Evolutionary conservation across 805 yeast genomes (phyloP), one percentile per base, ranked within the genome.

Genomic region (Candida quercuum): DNA sequence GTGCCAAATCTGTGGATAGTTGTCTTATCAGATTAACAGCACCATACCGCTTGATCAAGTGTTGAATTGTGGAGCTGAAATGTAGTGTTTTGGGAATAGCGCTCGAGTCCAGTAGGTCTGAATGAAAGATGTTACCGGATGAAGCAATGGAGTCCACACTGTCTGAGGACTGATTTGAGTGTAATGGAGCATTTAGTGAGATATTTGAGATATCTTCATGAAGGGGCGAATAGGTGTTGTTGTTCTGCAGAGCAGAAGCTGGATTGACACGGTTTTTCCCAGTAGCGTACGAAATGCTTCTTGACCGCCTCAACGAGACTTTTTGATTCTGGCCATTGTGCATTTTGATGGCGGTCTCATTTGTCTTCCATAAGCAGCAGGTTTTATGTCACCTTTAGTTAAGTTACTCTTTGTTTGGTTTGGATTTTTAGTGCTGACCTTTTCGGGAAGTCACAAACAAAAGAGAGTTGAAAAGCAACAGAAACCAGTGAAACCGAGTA

Each of bases 1-100:
- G 55, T 1, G 75, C 71, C 42, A 74, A 48, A 37, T 74, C 79
- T 2, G 60, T 43, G 0, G 77, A 69, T 15, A 74, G 51, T 45
- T 72, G 79, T 27, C 70, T 58, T 4, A 74, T 63, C 18, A 73
- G 59, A 1, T 47, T 47, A 7, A 56, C 46, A 1, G 59, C 56
- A 4, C 71, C 68, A 35, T 58, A 54, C 10, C 64, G 44, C 6
- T 49, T 52, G 2, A 63, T 45, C 18, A 60, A 40, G n/a, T 59
- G 56, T 15, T 56, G 51, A 13, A 66, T 51, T 9, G 56, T 64
- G 0, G 64, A 47, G 4, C 58, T 44, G n/a, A 58, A 42, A 41
- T 64, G 69, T 18, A 64, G 41, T 39, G 60, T 61, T 3, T 66
- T 66, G 1, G 69, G 69, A 4, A 51, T 41, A 11, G 51, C 17